Conservation (phyloP, 2,329 filamentous ascomycete species). For the Penicillium sp. region DNA sequence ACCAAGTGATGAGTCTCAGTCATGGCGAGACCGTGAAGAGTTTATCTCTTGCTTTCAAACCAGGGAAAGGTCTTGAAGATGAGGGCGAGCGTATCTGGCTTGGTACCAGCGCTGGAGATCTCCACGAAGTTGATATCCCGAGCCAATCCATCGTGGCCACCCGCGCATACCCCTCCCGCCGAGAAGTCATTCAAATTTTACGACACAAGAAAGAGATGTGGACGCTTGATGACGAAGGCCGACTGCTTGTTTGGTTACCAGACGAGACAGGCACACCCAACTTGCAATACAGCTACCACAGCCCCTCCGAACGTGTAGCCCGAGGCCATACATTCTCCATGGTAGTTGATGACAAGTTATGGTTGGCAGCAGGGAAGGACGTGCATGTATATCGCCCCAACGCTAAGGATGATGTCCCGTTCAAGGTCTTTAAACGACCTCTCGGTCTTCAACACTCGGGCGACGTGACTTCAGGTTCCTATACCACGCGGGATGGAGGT, state of each 20-base stretch:
- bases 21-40: constrained; percentile 84
- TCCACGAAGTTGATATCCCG: constrained; percentile 81
- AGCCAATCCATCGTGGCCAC: constrained; percentile 68
- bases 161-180: constrained; percentile 71
- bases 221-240: constrained; percentile 88
- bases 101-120: constrained; percentile 81
- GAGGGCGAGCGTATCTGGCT: constrained; percentile 85
- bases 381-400: constrained; percentile 79
- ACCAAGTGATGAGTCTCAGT: constrained; percentile 73
- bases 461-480: constrained; percentile 81
- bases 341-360: constrained; percentile 77
- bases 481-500: constrained; percentile 69
- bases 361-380: constrained; percentile 84
- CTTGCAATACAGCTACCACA: constrained; percentile 69
- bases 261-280: constrained; percentile 71
- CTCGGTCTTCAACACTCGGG: constrained; percentile 70
- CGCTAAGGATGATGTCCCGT: constrained; percentile 63
- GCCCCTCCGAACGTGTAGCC: constrained; percentile 65
- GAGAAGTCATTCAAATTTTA: constrained; percentile 79
- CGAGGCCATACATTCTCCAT: constrained; percentile 85
- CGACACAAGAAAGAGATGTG: constrained; percentile 86
- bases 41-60: constrained; percentile 80
- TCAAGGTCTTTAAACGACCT: constrained; percentile 71
- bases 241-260: constrained; percentile 81
- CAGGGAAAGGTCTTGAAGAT: constrained; percentile 69